phyloP scores from a whole-genome alignment of 768 basidiomycete species.

The Rhodotorula taiwanensis region DNA sequence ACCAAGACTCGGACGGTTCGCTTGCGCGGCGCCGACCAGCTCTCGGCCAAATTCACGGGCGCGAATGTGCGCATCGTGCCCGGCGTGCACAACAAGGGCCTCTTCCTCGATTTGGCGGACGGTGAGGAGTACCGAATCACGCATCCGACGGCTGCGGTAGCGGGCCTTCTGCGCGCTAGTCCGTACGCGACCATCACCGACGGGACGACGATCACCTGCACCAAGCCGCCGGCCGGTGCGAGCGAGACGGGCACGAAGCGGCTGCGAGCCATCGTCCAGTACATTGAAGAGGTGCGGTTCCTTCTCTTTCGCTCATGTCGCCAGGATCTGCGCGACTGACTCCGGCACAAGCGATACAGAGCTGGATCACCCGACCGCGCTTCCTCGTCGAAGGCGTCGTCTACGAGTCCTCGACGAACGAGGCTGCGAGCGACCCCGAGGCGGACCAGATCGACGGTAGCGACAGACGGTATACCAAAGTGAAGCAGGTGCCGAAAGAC shows the following conservation, averaged over 20 bases:
- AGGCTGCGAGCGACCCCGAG: conserved; percentile 10
- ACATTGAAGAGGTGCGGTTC: conserved; percentile 86
- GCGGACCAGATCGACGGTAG: conserved; percentile 39
- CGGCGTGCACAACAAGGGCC: conserved; percentile 78
- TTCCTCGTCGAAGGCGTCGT: conserved; percentile 67
- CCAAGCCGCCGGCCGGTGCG: neutral
- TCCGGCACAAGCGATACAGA: no score
- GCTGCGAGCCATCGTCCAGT: conserved; percentile 55
- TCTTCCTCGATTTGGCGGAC: conserved; percentile 70
- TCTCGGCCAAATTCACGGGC: conserved; percentile 57
- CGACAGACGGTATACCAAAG: conserved; percentile 45
- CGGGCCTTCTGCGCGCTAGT: conserved; percentile 81
- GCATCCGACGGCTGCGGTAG: conserved; percentile 81
- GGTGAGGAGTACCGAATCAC: conserved; percentile 73
- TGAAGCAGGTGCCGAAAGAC: conserved; percentile 80
- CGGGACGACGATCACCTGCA: conserved; percentile 22
- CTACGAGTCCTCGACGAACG: conserved; percentile 66
- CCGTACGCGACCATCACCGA: conserved; percentile 86
- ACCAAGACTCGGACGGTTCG: neutral
- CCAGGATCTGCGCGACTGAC: neutral
- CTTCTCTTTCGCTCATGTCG: no score
- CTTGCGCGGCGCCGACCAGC: conserved; percentile 73
- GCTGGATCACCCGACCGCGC: conserved; percentile 32
- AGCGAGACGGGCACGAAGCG: neutral
- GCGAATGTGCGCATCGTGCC: conserved; percentile 66